A percentile compares a stretch with the other conserved stretches of the same genome.
phyloP scores from a whole-genome alignment of 129 eudicot genomes.

The Helianthus tuberosus region DNA sequence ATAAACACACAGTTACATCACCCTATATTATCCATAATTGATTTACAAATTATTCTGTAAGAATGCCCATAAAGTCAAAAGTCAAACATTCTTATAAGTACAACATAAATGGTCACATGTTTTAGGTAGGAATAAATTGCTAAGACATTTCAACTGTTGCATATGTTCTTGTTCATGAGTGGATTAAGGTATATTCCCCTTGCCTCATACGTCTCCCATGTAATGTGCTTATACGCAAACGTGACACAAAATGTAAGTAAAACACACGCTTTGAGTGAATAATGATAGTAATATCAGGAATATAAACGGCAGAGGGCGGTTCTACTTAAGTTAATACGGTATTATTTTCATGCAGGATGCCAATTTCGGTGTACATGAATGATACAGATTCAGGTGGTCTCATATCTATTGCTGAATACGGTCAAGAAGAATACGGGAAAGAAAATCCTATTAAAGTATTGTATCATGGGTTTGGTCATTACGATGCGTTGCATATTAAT shows the following conservation, averaged over 20 bases:
- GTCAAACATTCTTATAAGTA: constrained; percentile 2
- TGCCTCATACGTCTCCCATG: constrained; percentile 3
- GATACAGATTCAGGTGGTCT: constrained; percentile 81
- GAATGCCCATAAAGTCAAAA: constrained; percentile 7
- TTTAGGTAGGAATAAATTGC: constrained; percentile 6
- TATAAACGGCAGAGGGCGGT: not conserved
- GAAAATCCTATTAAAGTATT: constrained; percentile 75
- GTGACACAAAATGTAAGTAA: constrained; percentile 3
- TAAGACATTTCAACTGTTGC: not conserved
- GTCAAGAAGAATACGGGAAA: constrained; percentile 86
- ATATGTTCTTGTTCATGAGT: constrained; percentile 18
- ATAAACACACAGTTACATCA: not conserved
- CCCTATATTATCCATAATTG: not conserved
- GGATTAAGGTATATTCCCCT: constrained; percentile 17
- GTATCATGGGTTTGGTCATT: constrained; percentile 93
- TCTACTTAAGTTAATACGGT: not conserved
- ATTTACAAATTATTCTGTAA: not conserved
- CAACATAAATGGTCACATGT: not conserved
- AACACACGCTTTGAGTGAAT: not conserved
- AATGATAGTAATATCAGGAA: not conserved
- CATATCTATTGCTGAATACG: constrained; percentile 94
- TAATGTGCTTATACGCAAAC: not conserved
- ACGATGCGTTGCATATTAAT: constrained; percentile 79
- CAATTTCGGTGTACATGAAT: constrained; percentile 84
- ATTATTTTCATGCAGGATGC: constrained; percentile 64